These are phyloP conservation scores for Lactuca sativa DNA, from an alignment of 129 eudicot species.

Conservation along the genomic window DNA sequence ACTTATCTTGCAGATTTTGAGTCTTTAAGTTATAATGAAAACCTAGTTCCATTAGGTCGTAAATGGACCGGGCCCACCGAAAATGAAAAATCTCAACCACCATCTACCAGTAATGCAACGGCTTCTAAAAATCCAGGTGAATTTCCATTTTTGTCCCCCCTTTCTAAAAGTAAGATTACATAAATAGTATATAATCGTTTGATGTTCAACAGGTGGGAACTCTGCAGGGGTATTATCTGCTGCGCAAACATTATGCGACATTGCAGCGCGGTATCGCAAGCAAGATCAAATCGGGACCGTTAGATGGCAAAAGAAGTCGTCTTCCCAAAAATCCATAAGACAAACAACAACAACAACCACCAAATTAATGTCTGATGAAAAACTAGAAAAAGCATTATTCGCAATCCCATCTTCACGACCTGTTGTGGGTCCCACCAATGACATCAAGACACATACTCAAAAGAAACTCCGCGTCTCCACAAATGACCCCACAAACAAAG, in stretches of 20 bases:
- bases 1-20: conserved; percentile 54
- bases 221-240: conserved; percentile 61
- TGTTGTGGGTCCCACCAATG: conserved; percentile 22
- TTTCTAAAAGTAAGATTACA: no score
- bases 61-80: conserved; percentile 32
- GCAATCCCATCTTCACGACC: conserved; percentile 43
- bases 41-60: conserved; percentile 57
- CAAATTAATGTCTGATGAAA: conserved; percentile 49
- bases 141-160: neutral
- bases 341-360: conserved; percentile 7
- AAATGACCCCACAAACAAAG: conserved; percentile 25
- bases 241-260: conserved; percentile 69
- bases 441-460: conserved; percentile 23
- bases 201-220: conserved; percentile 37
- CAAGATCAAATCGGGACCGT: conserved; percentile 34
- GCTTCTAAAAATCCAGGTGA: conserved; percentile 59
- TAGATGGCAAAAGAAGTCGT: conserved; percentile 59
- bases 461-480: conserved; percentile 48
- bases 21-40: conserved; percentile 56
- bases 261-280: conserved; percentile 49
- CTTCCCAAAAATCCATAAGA: conserved; percentile 56
- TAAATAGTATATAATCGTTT: no score
- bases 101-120: conserved; percentile 21
- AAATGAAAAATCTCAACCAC: conserved; percentile 30
- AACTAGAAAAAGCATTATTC: conserved; percentile 44